A percentile compares a stretch with the other conserved stretches of the same genome.
phyloP scores from a whole-genome alignment of 1,284 basidiomycete genomes.

The Cutaneotrichosporon cutaneum region DNA sequence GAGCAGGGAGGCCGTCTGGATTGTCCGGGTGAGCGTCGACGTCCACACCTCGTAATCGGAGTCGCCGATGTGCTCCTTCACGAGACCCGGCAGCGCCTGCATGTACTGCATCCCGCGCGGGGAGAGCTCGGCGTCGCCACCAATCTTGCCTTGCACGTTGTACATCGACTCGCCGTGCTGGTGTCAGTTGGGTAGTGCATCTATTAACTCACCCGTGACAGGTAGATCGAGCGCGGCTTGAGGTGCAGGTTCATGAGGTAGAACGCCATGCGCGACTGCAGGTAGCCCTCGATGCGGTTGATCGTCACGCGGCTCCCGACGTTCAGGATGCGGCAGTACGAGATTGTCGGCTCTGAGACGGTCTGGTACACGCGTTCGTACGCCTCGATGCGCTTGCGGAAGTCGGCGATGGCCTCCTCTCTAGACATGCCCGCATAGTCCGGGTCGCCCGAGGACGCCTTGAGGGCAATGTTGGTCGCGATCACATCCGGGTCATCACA shows the following conservation, averaged over 20 bases:
- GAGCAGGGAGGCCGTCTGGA: slow-evolving; percentile 80
- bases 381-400: slow-evolving; percentile 82
- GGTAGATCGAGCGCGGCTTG: slow-evolving; percentile 93
- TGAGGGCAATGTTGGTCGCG: slow-evolving; percentile 91
- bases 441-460: slow-evolving; percentile 93
- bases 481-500: slow-evolving; percentile 94
- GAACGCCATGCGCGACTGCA: slow-evolving; percentile 95
- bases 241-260: slow-evolving; percentile 98
- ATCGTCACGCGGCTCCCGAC: slow-evolving; percentile 82
- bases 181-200: slow-evolving; percentile 6
- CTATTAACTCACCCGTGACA: slow-evolving; percentile 74
- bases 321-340: slow-evolving; percentile 83
- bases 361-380: slow-evolving; percentile 98
- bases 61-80: slow-evolving; percentile 81
- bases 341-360: slow-evolving; percentile 79
- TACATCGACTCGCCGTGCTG: slow-evolving; percentile 97
- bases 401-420: slow-evolving; percentile 84
- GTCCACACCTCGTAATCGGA: slow-evolving; percentile 79
- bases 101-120: slow-evolving; percentile 83
- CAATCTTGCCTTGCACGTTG: slow-evolving; percentile 96
- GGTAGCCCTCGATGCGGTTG: slow-evolving; percentile 82
- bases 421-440: slow-evolving; percentile 89
- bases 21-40: slow-evolving; percentile 87
- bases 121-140: slow-evolving; percentile 88
- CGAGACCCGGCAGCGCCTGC: slow-evolving; percentile 76